Conservation (phyloP, 257 asterid genomes). For the Nicotiana paniculata region DNA sequence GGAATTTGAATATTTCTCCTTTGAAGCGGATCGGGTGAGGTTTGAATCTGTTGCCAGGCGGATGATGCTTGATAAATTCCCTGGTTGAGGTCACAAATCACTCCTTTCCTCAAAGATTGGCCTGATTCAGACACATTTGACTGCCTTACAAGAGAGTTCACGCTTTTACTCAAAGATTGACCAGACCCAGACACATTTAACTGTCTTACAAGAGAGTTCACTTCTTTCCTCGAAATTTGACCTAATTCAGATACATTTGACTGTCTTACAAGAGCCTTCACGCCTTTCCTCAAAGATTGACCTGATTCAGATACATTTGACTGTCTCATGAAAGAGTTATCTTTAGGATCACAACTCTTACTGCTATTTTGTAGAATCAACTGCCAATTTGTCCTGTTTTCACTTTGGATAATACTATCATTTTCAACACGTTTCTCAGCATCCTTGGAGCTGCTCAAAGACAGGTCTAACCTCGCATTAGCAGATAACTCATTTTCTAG, state of each 20-base stretch:
- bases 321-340: background rate
- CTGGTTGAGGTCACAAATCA: background rate
- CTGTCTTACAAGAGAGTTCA: background rate
- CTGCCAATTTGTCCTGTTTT: background rate
- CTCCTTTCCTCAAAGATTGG: background rate
- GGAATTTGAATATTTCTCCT: background rate
- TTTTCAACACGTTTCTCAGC: conserved; percentile 7
- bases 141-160: background rate
- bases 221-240: background rate
- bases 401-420: background rate
- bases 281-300: background rate
- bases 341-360: background rate
- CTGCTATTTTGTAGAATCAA: background rate
- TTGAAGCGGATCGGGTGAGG: background rate
- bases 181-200: background rate
- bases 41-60: background rate
- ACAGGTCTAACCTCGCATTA: conserved; percentile 40
- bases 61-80: background rate
- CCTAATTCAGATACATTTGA: background rate
- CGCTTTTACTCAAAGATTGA: background rate
- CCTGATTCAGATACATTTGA: background rate
- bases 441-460: conserved; percentile 23
- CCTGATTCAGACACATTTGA: background rate
- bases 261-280: background rate
- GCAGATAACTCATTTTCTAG: background rate